Evolutionary conservation across 2,329 filamentous ascomycete genomes (phyloP).

Genomic region (Botrytis elliptica): DNA sequence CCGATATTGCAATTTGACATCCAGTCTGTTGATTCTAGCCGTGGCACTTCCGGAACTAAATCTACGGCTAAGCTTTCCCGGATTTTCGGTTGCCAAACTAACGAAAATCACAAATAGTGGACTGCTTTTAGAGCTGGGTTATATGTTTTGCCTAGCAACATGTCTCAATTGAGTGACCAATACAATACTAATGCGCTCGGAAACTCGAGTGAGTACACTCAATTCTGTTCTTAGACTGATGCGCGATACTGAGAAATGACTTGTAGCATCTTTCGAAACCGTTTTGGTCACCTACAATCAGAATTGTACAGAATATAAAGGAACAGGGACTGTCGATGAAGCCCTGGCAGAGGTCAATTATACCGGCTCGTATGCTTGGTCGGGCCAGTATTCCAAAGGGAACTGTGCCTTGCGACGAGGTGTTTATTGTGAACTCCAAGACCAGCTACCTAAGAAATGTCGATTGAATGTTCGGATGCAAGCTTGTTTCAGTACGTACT

Average conservation of each 20-base stretch:
- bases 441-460: conserved; percentile 23
- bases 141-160: conserved; percentile 23
- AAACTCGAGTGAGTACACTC: conserved; percentile 15
- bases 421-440: conserved; percentile 17
- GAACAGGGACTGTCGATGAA: conserved; percentile 1
- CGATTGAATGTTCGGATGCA: conserved; percentile 31
- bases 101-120: conserved; percentile 21
- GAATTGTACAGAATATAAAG: conserved; percentile 22
- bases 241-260: neutral
- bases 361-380: neutral
- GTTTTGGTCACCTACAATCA: conserved; percentile 23
- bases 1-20: neutral
- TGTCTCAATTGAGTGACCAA: neutral
- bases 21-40: neutral
- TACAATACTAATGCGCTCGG: conserved; percentile 16
- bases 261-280: conserved; percentile 22
- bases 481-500: conserved; percentile 25
- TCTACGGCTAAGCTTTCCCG: neutral
- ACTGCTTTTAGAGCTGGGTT: conserved; percentile 24
- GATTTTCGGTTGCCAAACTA: neutral
- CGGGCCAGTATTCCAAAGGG: neutral
- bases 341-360: neutral
- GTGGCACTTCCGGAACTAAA: neutral
- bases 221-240: neutral
- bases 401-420: conserved; percentile 6